Evolutionary conservation across 2,329 filamentous ascomycete species (phyloP).

Genomic region (Albifimbria verrucaria): DNA sequence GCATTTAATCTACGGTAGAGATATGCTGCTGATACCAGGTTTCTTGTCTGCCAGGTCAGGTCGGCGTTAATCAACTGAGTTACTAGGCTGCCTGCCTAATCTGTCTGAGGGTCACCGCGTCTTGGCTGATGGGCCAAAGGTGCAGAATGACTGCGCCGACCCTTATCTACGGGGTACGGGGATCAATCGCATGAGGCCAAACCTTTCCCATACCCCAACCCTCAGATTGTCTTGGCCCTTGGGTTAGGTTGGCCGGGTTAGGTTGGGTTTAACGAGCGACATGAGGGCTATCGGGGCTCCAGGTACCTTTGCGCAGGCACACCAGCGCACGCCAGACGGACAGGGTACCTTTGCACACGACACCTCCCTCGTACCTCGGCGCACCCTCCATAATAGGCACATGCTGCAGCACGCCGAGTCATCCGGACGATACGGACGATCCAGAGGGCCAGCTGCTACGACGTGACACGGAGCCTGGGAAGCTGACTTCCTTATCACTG

Average conservation of each 20-base stretch:
- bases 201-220: not conserved
- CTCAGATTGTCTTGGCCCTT: not conserved
- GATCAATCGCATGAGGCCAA: not conserved
- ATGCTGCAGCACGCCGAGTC: not conserved
- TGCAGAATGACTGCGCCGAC: not conserved
- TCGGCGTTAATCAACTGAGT: not conserved
- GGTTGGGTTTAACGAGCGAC: not conserved
- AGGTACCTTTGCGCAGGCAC: not conserved
- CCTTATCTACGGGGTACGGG: not conserved
- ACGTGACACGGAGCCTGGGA: not conserved
- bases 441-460: not conserved
- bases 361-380: not conserved
- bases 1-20: no score
- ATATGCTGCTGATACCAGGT: no score
- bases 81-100: not conserved
- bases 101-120: no score
- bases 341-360: not conserved
- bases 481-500: not conserved
- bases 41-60: no score
- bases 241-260: not conserved
- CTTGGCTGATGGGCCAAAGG: no score
- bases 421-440: not conserved
- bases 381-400: not conserved
- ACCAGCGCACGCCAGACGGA: not conserved
- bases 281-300: not conserved